These are phyloP conservation scores for Brettanomyces bruxellensis DNA, from an alignment of 805 yeast genomes.

Conservation along the genomic window DNA sequence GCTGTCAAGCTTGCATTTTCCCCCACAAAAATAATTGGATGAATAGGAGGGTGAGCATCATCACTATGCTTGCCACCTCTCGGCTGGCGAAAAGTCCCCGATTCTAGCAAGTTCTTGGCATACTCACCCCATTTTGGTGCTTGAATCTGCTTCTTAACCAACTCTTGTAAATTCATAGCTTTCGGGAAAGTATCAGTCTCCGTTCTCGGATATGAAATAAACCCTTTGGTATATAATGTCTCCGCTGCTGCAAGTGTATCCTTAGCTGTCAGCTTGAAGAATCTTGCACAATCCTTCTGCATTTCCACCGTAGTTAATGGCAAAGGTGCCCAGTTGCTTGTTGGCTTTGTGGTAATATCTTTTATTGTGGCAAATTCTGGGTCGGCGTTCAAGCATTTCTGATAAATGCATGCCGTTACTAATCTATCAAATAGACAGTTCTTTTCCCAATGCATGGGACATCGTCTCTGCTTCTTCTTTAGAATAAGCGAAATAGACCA, in stretches of 20 bases:
- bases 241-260: conserved; percentile 74
- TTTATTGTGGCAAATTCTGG: conserved; percentile 40
- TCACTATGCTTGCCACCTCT: conserved; percentile 80
- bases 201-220: conserved; percentile 91
- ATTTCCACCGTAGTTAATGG: conserved; percentile 93
- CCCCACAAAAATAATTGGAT: conserved; percentile 51
- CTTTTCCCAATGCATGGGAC: conserved; percentile 62
- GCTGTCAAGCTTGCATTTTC: conserved; percentile 21
- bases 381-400: conserved; percentile 43
- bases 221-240: conserved; percentile 75
- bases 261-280: conserved; percentile 72
- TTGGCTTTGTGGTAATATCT: conserved; percentile 48
- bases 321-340: conserved; percentile 71
- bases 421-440: conserved; percentile 66
- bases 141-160: conserved; percentile 52
- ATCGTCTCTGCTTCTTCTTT: conserved; percentile 31
- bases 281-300: conserved; percentile 76
- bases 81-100: conserved; percentile 50
- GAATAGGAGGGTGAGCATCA: conserved; percentile 97
- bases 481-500: conserved; percentile 62
- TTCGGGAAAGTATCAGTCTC: conserved; percentile 86
- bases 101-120: conserved; percentile 36
- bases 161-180: conserved; percentile 56
- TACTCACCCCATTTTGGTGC: conserved; percentile 64
- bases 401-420: conserved; percentile 54